Percentiles rank a stretch among this genome's conserved stretches.
phyloP scores from a whole-genome alignment of 2,329 filamentous ascomycete genomes.

The Trichothecium sympodiale region DNA sequence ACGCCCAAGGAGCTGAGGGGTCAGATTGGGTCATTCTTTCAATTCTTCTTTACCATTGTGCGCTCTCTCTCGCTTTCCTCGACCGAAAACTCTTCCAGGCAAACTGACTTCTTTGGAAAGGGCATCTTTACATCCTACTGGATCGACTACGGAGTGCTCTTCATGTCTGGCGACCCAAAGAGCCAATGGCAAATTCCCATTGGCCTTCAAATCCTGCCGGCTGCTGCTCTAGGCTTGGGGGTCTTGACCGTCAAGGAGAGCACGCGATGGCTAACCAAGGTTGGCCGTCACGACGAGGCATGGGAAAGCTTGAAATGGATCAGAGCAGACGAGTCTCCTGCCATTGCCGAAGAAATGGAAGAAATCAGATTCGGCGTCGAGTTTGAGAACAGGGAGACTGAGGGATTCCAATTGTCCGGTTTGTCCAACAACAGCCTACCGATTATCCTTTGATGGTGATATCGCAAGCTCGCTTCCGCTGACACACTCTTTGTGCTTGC shows the following conservation, averaged over 20 bases:
- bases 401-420: constrained; percentile 5
- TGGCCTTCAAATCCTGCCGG: constrained; percentile 37
- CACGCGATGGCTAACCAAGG: constrained; percentile 36
- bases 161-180: constrained; percentile 7
- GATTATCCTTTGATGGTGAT: neutral
- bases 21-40: constrained; percentile 2
- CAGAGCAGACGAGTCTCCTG: constrained; percentile 27
- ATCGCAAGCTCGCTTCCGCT: neutral
- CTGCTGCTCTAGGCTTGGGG: constrained; percentile 32
- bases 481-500: no score
- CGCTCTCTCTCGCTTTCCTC: neutral
- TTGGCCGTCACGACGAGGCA: constrained; percentile 31
- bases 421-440: no score
- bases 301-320: constrained; percentile 39
- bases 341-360: constrained; percentile 31
- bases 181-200: constrained; percentile 46
- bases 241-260: constrained; percentile 37
- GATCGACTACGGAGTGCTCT: constrained; percentile 6
- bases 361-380: constrained; percentile 36
- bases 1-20: constrained; percentile 2
- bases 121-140: constrained; percentile 8
- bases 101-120: neutral
- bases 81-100: no score
- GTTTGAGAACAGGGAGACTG: constrained; percentile 21
- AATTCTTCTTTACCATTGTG: constrained; percentile 3